Percentiles rank a stretch among this genome's conserved stretches.
These are phyloP conservation scores for Scutellaria galericulata DNA, from an alignment of 257 asterid species.

Conservation along the genomic window DNA sequence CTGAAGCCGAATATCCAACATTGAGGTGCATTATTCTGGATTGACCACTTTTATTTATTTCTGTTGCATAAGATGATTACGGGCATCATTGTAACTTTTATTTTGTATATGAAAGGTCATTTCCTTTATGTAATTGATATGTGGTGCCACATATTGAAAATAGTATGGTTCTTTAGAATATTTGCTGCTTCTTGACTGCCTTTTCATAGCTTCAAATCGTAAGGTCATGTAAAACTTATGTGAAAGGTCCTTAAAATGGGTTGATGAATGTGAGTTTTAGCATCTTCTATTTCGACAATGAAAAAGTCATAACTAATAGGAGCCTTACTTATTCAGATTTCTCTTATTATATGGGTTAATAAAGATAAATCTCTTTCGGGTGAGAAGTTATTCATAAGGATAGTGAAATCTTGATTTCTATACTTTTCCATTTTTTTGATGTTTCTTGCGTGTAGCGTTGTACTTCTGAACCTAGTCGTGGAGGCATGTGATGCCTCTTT, in stretches of 20 bases:
- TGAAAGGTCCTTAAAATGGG: constrained; percentile 17
- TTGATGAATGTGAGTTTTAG: constrained; percentile 24
- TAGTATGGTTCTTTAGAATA: constrained; percentile 6
- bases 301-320: constrained; percentile 9
- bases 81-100: background rate
- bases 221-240: constrained; percentile 19
- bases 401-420: constrained; percentile 4
- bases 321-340: constrained; percentile 1
- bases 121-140: constrained; percentile 3
- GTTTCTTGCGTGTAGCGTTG: constrained; percentile 16
- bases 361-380: constrained; percentile 8
- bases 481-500: constrained; percentile 20
- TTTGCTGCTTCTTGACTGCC: constrained; percentile 22
- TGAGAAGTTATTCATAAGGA: background rate
- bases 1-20: constrained; percentile 93
- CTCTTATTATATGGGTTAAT: constrained; percentile 11
- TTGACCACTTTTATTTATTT: constrained; percentile 5
- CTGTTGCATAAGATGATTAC: constrained; percentile 1
- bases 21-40: constrained; percentile 61
- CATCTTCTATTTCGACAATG: constrained; percentile 10
- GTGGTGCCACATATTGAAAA: constrained; percentile 1
- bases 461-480: constrained; percentile 21
- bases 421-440: constrained; percentile 10
- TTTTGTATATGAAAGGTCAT: constrained; percentile 6
- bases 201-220: constrained; percentile 8